A percentile compares a stretch with the other conserved stretches of the same genome.
phyloP scores from a whole-genome alignment of 257 asterid genomes.

The Primulina eburnea region DNA sequence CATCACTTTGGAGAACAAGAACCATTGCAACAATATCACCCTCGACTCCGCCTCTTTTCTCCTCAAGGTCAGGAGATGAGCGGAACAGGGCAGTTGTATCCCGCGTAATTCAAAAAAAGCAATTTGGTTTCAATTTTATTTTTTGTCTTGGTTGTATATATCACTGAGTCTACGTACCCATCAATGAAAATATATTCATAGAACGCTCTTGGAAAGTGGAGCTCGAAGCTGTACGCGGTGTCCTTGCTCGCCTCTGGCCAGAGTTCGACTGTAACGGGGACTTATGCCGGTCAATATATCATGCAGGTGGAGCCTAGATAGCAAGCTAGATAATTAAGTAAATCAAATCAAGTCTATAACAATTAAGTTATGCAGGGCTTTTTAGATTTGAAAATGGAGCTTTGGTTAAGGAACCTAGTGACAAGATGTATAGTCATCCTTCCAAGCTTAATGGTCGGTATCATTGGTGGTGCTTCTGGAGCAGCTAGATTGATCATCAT shows the following conservation, averaged over 20 bases:
- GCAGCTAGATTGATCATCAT: constrained; percentile 26
- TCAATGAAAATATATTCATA: neutral
- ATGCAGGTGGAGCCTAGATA: constrained; percentile 22
- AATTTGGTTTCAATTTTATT: too few relatives aligned
- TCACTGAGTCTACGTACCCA: too few relatives aligned
- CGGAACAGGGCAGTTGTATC: too few relatives aligned
- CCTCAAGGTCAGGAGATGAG: constrained; percentile 13
- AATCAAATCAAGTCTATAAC: too few relatives aligned
- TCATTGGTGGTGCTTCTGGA: constrained; percentile 26
- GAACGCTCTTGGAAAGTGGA: constrained; percentile 25
- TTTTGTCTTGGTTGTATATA: too few relatives aligned
- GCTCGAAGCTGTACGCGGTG: constrained; percentile 26
- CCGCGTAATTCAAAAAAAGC: too few relatives aligned
- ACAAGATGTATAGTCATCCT: constrained; percentile 24
- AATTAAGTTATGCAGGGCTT: constrained; percentile 13
- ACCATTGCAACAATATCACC: constrained; percentile 19
- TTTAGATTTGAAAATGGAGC: constrained; percentile 21
- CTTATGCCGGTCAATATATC: constrained; percentile 29
- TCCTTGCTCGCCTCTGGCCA: constrained; percentile 32
- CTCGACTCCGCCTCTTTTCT: constrained; percentile 28
- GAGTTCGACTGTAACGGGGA: constrained; percentile 32
- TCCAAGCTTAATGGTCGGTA: constrained; percentile 25
- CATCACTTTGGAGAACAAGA: constrained; percentile 13
- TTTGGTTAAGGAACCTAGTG: constrained; percentile 25
- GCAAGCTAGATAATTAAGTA: neutral